Evolutionary conservation across 805 yeast species (phyloP), one percentile per base, ranked within the genome.

Genomic region (Lipomyces mesembrius): DNA sequence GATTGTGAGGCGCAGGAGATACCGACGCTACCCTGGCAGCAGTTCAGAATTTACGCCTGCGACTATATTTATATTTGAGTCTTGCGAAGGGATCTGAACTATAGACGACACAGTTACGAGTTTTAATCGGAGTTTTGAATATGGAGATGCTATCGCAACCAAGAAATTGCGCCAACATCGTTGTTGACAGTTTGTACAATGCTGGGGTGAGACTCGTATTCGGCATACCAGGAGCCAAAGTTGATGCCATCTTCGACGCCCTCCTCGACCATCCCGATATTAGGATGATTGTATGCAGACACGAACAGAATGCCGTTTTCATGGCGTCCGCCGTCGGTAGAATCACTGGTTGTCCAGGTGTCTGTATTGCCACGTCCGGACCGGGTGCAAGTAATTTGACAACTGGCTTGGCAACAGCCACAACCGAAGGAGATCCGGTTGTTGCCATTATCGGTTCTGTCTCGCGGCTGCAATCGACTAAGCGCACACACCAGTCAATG

Each of bases 371-470:
- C 49, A 43, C 49, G 20, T 43, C 49, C 20, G 49, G 49, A 43
- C 49, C 49, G 22, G 49, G 49, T 43, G 49, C 49, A 22, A 43
- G 49, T 17, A 43, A 43, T 43, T 17, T 43, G 49, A 43, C 49
- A 43, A 43, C 49, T n/a, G 49, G 49, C 22, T 17, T 43, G 49
- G 49, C 49, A n/a, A 43, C 49, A 43, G 49, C 49, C 11, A 43
- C 49, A 1, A 43, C 49, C 2, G 49, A 43, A 43, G 49, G 49
- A n/a, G 49, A 43, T 43, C 49, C 49, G 49, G 49, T 43, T 8
- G 49, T 43, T 1, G 49, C 49, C 49, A 17, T 43, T n/a, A 43
- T 43, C 9, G 49, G 49, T 17, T 17, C 49, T n/a, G 49, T 43
- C 22, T 43, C 49, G 49, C 49, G 49, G 49, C 9, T 43, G 22